A percentile compares a stretch with the other conserved stretches of the same genome.
Evolutionary conservation across 106 monocot species (phyloP).

Genomic region (Cymbidium sinense): DNA sequence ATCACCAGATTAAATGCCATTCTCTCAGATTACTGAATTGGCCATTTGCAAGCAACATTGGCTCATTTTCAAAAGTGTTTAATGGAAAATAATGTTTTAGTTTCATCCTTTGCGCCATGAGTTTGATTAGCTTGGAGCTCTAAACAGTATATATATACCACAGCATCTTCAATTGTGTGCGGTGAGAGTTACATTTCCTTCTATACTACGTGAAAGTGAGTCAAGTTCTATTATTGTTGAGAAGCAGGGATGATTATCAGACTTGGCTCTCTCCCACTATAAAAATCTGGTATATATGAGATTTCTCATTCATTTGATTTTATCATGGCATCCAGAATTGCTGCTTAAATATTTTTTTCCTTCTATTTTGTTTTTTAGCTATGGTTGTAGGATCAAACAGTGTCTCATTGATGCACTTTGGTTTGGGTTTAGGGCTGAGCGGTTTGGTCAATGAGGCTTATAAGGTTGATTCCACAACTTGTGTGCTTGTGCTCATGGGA

Average conservation of each 20-base stretch:
- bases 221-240: neutral
- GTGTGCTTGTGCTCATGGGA: no score
- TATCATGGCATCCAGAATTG: neutral
- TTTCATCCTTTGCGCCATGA: conserved; percentile 47
- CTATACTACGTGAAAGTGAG: neutral
- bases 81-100: conserved; percentile 65
- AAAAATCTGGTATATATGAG: neutral
- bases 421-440: no score
- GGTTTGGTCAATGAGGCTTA: no score
- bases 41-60: conserved; percentile 54
- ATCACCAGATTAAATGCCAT: conserved; percentile 53
- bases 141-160: neutral
- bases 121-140: neutral
- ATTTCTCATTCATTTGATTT: neutral
- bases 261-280: no score
- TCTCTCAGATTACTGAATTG: conserved; percentile 78
- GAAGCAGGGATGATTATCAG: neutral
- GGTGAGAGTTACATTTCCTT: neutral
- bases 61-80: conserved; percentile 72
- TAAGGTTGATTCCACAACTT: no score
- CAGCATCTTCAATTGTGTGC: neutral
- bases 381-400: no score
- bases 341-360: neutral
- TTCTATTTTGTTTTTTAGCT: no score
- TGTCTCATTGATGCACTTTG: no score